Evolutionary conservation across 495 filamentous ascomycete genomes (phyloP).

Genomic region (Talaromyces wortmannii): DNA sequence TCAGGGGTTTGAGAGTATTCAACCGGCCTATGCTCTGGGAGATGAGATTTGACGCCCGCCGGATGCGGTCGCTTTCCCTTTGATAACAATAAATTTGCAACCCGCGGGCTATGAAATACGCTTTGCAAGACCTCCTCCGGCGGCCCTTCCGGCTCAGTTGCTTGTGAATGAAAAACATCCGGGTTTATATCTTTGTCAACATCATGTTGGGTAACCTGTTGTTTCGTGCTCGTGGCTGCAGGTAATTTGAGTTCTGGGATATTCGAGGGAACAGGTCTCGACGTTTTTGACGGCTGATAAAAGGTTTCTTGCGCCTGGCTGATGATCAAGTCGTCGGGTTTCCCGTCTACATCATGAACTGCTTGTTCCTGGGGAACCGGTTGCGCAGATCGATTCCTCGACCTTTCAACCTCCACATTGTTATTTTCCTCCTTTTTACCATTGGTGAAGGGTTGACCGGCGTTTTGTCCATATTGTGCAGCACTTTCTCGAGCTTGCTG

Average conservation of each 20-base stretch:
- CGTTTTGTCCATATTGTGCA: neutral
- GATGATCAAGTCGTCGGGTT: constrained; percentile 17
- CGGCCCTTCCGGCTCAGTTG: constrained; percentile 29
- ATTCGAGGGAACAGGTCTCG: constrained; percentile 42
- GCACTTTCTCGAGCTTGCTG: neutral
- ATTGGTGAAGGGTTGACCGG: neutral
- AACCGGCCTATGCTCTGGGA: neutral
- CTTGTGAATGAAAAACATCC: constrained; percentile 46
- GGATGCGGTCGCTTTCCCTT: constrained; percentile 14
- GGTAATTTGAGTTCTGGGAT: constrained; percentile 56
- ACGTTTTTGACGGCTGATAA: constrained; percentile 41
- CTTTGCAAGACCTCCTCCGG: constrained; percentile 53
- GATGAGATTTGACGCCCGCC: constrained; percentile 2
- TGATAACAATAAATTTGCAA: constrained; percentile 44
- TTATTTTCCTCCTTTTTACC: neutral
- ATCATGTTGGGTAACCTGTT: constrained; percentile 25
- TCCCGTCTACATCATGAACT: constrained; percentile 16
- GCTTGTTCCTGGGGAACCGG: constrained; percentile 45
- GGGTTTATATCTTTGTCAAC: constrained; percentile 43
- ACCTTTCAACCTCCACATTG: neutral
- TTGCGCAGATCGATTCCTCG: constrained; percentile 16
- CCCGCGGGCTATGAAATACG: constrained; percentile 53
- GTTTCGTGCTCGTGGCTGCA: constrained; percentile 37
- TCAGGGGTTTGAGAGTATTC: neutral
- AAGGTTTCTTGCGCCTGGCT: constrained; percentile 53